Evolutionary conservation across 768 basidiomycete species (phyloP).

Genomic region (Boletus eberwhitei): DNA sequence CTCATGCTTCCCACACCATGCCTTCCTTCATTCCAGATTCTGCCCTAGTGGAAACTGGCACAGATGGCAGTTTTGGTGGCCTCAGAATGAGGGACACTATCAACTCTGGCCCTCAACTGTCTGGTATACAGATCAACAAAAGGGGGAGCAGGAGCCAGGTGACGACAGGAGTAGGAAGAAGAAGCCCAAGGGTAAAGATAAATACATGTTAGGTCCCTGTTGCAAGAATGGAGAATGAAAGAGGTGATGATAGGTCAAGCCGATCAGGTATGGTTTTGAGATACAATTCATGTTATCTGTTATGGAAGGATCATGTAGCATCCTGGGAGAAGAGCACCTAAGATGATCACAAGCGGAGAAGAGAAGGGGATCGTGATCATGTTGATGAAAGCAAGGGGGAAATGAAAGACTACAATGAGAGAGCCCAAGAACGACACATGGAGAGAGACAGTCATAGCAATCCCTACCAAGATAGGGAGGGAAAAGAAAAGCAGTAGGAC

Average conservation of each 20-base stretch:
- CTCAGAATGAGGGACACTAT: conserved; percentile 72
- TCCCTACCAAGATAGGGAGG: conserved; percentile 28
- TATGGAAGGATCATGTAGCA: conserved; percentile 10
- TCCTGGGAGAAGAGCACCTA: conserved; percentile 11
- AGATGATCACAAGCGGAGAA: conserved; percentile 14
- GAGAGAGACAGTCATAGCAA: conserved; percentile 28
- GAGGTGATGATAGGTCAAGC: conserved; percentile 28
- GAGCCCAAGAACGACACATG: conserved; percentile 17
- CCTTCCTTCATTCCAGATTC: conserved; percentile 64
- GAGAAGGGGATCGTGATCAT: conserved; percentile 4
- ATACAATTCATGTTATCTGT: conserved; percentile 50
- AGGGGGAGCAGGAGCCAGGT: conserved; percentile 57
- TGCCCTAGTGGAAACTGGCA: conserved; percentile 50
- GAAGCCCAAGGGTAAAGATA: conserved; percentile 48
- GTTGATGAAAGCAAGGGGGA: conserved; percentile 9
- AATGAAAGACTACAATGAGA: conserved; percentile 10
- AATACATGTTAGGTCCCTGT: conserved; percentile 85
- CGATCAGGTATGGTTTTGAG: conserved; percentile 43
- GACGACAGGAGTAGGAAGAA: conserved; percentile 66
- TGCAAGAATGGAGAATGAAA: conserved; percentile 59
- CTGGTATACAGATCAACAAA: conserved; percentile 59
- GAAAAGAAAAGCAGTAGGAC: not conserved
- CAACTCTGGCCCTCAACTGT: conserved; percentile 69
- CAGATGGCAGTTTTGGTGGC: conserved; percentile 74
- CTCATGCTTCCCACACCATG: conserved; percentile 3